phyloP scores from a whole-genome alignment of 2,329 filamentous ascomycete species.

The Teratosphaeria nubilosa region DNA sequence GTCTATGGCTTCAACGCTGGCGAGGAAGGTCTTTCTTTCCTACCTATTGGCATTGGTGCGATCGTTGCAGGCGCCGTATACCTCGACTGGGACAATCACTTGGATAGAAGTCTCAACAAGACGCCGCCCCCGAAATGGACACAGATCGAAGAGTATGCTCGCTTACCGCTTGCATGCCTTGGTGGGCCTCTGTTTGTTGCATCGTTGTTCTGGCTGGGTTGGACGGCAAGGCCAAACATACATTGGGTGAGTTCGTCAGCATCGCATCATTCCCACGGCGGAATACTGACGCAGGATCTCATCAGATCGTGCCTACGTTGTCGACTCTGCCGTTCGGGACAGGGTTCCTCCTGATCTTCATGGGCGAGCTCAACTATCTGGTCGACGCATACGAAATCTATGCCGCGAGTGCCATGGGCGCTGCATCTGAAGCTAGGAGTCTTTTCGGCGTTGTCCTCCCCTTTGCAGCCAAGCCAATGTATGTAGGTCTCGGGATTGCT shows the following conservation, averaged over 20 bases:
- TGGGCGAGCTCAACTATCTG: constrained; percentile 50
- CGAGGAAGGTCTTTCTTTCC: constrained; percentile 55
- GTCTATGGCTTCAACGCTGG: constrained; percentile 56
- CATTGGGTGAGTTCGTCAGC: constrained; percentile 25
- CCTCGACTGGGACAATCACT: constrained; percentile 53
- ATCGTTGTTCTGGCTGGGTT: constrained; percentile 34
- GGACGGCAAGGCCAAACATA: constrained; percentile 27
- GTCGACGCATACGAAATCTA: constrained; percentile 61
- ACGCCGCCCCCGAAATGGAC: constrained; percentile 45
- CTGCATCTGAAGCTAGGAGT: constrained; percentile 71
- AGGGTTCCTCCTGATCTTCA: constrained; percentile 40
- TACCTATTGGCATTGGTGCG: constrained; percentile 58
- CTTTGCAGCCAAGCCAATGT: constrained; percentile 47
- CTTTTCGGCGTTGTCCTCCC: constrained; percentile 58
- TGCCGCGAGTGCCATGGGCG: constrained; percentile 68
- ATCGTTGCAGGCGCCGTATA: constrained; percentile 51
- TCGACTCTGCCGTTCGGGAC: constrained; percentile 35
- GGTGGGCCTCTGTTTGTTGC: constrained; percentile 51
- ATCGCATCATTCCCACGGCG: constrained; percentile 15
- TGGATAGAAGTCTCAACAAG: constrained; percentile 41
- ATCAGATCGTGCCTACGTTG: constrained; percentile 36
- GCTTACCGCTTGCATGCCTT: constrained; percentile 60
- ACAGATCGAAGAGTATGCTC: constrained; percentile 53
- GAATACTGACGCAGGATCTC: constrained; percentile 17
- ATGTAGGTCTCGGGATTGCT: constrained; percentile 55